A percentile compares a stretch with the other conserved stretches of the same genome.
These are phyloP conservation scores for Boletus reticulatus DNA, from an alignment of 768 basidiomycete genomes.

Conservation along the genomic window DNA sequence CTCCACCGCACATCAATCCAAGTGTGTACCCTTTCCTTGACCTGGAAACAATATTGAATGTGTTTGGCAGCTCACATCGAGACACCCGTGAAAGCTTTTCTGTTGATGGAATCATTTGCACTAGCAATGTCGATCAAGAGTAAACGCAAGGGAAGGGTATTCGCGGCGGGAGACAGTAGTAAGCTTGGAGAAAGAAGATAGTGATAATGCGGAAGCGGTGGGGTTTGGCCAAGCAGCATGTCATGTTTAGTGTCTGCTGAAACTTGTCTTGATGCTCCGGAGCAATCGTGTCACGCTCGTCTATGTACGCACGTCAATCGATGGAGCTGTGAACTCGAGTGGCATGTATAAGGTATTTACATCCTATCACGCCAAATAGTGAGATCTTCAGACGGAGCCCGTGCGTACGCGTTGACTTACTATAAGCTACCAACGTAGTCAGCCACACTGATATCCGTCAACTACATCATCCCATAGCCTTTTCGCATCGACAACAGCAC, in stretches of 20 bases:
- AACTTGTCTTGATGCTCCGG: too few relatives aligned
- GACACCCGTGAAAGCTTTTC: conserved; percentile 20
- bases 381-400: too few relatives aligned
- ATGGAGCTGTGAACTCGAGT: too few relatives aligned
- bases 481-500: conserved; percentile 70
- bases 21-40: conserved; percentile 6
- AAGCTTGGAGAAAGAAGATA: conserved; percentile 13
- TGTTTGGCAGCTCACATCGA: conserved; percentile 11
- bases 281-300: too few relatives aligned
- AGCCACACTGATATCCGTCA: conserved; percentile 12
- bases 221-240: not conserved
- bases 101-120: conserved; percentile 19
- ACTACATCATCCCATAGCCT: conserved; percentile 74
- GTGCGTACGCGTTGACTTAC: not conserved
- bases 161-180: conserved; percentile 11
- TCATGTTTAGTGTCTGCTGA: too few relatives aligned
- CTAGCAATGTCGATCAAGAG: conserved; percentile 18
- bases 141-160: conserved; percentile 25
- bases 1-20: conserved; percentile 3
- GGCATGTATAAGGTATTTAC: too few relatives aligned
- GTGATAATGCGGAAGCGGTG: not conserved
- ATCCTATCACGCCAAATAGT: too few relatives aligned
- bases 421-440: not conserved
- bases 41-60: not conserved
- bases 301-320: too few relatives aligned